phyloP scores from a whole-genome alignment of 2,329 filamentous ascomycete genomes.

The Botrytis tulipae region DNA sequence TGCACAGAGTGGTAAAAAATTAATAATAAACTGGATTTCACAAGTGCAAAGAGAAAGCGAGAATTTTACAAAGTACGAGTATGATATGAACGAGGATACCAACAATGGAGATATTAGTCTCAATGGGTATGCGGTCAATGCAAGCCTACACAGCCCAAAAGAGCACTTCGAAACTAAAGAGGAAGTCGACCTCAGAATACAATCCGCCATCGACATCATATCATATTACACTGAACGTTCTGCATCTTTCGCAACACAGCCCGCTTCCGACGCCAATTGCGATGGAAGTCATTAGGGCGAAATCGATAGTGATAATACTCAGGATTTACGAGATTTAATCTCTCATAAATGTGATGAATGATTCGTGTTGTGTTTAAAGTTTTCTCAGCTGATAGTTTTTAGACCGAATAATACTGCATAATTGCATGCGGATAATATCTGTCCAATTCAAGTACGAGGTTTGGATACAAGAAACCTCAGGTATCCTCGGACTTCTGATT shows the following conservation, averaged over 20 bases:
- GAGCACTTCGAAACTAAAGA: neutral
- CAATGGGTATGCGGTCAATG: neutral
- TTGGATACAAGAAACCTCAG: neutral
- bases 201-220: neutral
- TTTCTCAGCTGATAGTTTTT: neutral
- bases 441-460: neutral
- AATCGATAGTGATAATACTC: neutral
- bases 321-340: neutral
- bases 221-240: neutral
- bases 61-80: neutral
- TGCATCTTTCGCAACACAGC: neutral
- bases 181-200: neutral
- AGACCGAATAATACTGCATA: neutral
- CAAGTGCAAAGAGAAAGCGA: too few relatives aligned
- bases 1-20: neutral
- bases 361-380: neutral
- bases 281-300: neutral
- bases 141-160: too few relatives aligned
- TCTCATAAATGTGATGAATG: too few relatives aligned
- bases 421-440: accelerated
- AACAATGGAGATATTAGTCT: neutral
- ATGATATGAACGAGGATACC: neutral
- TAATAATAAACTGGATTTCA: neutral
- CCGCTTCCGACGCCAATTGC: neutral
- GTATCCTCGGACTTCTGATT: neutral